Evolutionary conservation across 2,329 filamentous ascomycete genomes (phyloP).

Genomic region (Colletotrichum gigasporum): DNA sequence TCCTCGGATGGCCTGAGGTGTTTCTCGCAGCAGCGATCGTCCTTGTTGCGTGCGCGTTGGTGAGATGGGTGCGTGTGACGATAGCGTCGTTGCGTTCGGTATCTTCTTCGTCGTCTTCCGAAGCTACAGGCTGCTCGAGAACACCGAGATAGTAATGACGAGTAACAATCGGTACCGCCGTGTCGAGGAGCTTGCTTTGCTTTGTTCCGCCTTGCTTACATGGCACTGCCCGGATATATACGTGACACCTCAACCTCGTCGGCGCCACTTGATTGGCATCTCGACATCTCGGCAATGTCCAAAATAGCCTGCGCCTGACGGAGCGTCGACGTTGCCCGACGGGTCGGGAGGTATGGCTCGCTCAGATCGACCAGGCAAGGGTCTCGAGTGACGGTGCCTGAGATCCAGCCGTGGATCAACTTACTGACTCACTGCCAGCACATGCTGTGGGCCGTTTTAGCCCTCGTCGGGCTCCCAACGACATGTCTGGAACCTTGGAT

Average conservation of each 20-base stretch:
- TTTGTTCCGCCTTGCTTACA: slow-evolving; percentile 21
- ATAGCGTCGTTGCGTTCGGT: not conserved
- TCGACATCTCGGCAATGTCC: not conserved
- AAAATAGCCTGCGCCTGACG: not conserved
- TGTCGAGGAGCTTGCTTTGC: not conserved
- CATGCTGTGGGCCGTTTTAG: slow-evolving; percentile 26
- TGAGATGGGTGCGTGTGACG: not conserved
- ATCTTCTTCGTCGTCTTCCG: not conserved
- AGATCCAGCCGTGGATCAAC: slow-evolving; percentile 22
- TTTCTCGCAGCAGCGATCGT: not conserved
- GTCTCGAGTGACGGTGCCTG: slow-evolving; percentile 18
- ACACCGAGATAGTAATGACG: slow-evolving; percentile 3
- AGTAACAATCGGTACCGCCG: not conserved
- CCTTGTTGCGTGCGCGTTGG: not conserved
- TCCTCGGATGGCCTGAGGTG: not conserved
- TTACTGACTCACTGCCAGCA: slow-evolving; percentile 30
- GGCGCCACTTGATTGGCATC: slow-evolving; percentile 19
- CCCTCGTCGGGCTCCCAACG: slow-evolving; percentile 8
- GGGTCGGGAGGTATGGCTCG: not conserved
- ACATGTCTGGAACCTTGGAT: slow-evolving; percentile 14
- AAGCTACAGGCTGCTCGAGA: not conserved
- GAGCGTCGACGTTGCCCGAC: slow-evolving; percentile 11
- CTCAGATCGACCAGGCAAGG: slow-evolving; percentile 8
- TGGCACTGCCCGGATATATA: slow-evolving; percentile 26
- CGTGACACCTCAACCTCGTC: slow-evolving; percentile 23